Evolutionary conservation across 768 basidiomycete genomes (phyloP).

Genomic region (Trametes meyenii): DNA sequence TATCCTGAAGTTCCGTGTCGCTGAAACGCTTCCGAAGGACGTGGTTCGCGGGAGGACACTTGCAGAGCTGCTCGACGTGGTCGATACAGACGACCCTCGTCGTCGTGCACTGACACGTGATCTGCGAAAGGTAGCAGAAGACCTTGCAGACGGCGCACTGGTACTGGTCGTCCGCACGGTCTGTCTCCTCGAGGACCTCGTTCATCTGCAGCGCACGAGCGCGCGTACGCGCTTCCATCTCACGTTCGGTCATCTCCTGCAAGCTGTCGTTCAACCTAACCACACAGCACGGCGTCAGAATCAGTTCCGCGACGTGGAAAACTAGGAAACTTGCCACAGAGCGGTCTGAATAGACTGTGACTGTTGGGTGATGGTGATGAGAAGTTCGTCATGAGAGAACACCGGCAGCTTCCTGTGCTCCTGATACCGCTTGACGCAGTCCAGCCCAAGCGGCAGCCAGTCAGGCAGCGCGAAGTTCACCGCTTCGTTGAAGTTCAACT

Average conservation of each 20-base stretch:
- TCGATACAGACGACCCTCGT: slow-evolving; percentile 82
- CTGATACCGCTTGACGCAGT: slow-evolving; percentile 88
- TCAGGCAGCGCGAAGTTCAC: slow-evolving; percentile 98
- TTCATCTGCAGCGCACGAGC: slow-evolving; percentile 62
- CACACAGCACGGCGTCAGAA: slow-evolving; percentile 12
- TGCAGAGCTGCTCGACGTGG: slow-evolving; percentile 79
- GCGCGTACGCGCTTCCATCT: slow-evolving; percentile 65
- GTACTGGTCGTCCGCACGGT: slow-evolving; percentile 91
- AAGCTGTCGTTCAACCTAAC: slow-evolving; percentile 82
- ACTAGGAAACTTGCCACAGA: slow-evolving; percentile 62
- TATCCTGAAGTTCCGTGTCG: slow-evolving; percentile 75
- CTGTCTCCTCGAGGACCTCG: slow-evolving; percentile 76
- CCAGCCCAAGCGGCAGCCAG: slow-evolving; percentile 87
- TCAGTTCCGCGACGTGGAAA: not conserved
- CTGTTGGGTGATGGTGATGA: slow-evolving; percentile 97
- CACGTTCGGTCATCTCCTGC: slow-evolving; percentile 86
- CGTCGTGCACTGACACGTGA: slow-evolving; percentile 78
- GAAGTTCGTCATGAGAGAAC: slow-evolving; percentile 96
- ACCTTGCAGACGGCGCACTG: slow-evolving; percentile 93
- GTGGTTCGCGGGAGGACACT: slow-evolving; percentile 55
- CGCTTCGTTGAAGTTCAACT: slow-evolving; percentile 99
- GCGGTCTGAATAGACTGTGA: slow-evolving; percentile 91
- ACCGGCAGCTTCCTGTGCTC: slow-evolving; percentile 92
- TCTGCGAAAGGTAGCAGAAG: slow-evolving; percentile 94
- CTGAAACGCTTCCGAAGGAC: slow-evolving; percentile 80